These are phyloP conservation scores for Raphanus sativus DNA, from an alignment of 345 rosid genomes.

Conservation along the genomic window DNA sequence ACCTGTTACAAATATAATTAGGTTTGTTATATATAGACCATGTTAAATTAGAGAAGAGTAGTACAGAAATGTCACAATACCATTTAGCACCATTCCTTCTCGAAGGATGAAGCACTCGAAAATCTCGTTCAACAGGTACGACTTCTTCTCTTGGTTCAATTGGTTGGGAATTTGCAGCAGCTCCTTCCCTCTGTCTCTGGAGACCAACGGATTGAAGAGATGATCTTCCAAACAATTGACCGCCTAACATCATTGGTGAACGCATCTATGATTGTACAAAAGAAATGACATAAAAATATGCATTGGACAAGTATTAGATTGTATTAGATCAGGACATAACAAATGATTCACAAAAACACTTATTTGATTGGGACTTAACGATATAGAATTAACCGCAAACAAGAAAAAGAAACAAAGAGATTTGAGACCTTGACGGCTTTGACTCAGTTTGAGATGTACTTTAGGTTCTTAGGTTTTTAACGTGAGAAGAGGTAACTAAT, in stretches of 20 bases:
- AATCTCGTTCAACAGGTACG: not conserved
- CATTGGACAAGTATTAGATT: not conserved
- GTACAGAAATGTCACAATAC: not conserved
- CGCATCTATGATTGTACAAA: not conserved
- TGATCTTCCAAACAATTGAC: not conserved
- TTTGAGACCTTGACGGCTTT: not conserved
- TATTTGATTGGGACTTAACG: no score
- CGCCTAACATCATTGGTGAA: not conserved
- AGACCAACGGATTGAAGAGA: not conserved
- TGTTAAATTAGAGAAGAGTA: not conserved
- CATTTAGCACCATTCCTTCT: not conserved
- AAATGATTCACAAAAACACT: no score
- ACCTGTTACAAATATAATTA: not conserved
- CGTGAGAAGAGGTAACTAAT: not conserved
- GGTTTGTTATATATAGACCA: not conserved
- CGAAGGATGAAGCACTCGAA: not conserved
- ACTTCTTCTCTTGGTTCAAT: not conserved
- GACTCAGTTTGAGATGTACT: not conserved
- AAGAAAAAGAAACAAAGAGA: not conserved
- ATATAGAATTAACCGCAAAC: not conserved
- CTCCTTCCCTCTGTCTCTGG: not conserved
- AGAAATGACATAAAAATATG: not conserved
- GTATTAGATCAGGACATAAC: no score
- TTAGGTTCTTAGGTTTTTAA: not conserved
- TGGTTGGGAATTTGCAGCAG: not conserved